Conservation (phyloP, 2,329 filamentous ascomycete genomes). For the Verticillium albo-atrum region DNA sequence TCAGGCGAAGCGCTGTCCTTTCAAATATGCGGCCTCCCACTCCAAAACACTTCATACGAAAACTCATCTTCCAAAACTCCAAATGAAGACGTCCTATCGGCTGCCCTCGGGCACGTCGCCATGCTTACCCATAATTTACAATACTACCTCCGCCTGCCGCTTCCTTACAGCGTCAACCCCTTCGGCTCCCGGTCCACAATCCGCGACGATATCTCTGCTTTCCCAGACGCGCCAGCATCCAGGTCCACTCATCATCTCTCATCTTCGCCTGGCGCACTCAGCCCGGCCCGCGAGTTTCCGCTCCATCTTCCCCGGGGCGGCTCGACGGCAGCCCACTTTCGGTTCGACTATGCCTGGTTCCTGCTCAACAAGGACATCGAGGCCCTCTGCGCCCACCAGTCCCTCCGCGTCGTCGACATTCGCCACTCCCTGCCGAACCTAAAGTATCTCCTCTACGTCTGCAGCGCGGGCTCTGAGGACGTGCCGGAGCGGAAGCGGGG, state of each 20-base stretch:
- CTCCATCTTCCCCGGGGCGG: slow-evolving; percentile 62
- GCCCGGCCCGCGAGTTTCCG: slow-evolving; percentile 61
- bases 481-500: slow-evolving; percentile 58
- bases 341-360: slow-evolving; percentile 95
- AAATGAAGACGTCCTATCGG: slow-evolving; percentile 69
- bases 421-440: slow-evolving; percentile 89
- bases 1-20: slow-evolving; percentile 66
- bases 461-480: slow-evolving; percentile 70
- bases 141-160: slow-evolving; percentile 71
- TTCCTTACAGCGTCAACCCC: slow-evolving; percentile 75
- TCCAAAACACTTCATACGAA: slow-evolving; percentile 79
- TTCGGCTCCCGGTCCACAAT: slow-evolving; percentile 72
- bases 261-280: slow-evolving; percentile 2
- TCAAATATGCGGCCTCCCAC: slow-evolving; percentile 70
- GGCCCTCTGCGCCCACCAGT: slow-evolving; percentile 57
- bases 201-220: slow-evolving; percentile 66
- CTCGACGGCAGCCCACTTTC: slow-evolving; percentile 69
- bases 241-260: slow-evolving; percentile 5
- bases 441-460: slow-evolving; percentile 86
- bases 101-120: slow-evolving; percentile 76
- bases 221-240: slow-evolving; percentile 34
- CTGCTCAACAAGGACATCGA: slow-evolving; percentile 96
- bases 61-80: slow-evolving; percentile 28
- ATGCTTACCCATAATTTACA: slow-evolving; percentile 72
- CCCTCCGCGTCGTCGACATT: slow-evolving; percentile 80